Percentiles rank a stretch among this genome's conserved stretches.
Evolutionary conservation across 208 protist genomes (phyloP).

Genomic region (Trypanosomatidae sp.): DNA sequence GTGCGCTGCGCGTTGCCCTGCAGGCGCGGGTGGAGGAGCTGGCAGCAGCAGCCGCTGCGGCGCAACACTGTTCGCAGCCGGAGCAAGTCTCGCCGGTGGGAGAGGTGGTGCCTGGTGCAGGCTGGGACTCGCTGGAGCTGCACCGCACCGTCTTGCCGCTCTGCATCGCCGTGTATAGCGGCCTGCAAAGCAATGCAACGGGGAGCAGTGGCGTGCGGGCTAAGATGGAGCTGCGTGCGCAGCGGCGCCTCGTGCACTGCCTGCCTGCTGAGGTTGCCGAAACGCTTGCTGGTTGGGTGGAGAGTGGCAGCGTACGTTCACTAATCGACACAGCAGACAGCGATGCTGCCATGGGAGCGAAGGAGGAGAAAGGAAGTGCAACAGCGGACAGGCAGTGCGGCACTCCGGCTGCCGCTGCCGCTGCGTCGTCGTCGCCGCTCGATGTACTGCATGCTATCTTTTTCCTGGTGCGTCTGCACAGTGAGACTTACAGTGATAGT

Average conservation of each 20-base stretch:
- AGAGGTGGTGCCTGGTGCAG: slow-evolving; percentile 29
- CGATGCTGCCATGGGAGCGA: too few species aligned
- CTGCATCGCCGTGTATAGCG: slow-evolving; percentile 35
- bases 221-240: slow-evolving; percentile 22
- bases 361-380: too few species aligned
- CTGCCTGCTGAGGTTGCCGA: slow-evolving; percentile 22
- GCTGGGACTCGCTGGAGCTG: slow-evolving; percentile 27
- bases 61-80: background rate
- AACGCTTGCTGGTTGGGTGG: slow-evolving; percentile 16
- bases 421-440: background rate
- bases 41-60: too few species aligned
- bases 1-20: slow-evolving; percentile 25
- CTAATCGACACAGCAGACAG: too few species aligned
- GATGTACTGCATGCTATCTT: slow-evolving; percentile 21
- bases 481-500: slow-evolving; percentile 7
- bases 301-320: too few species aligned
- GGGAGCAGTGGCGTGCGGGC: slow-evolving; percentile 24
- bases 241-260: slow-evolving; percentile 20
- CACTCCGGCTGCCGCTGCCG: background rate
- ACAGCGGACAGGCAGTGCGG: too few species aligned
- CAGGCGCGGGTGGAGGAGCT: slow-evolving; percentile 18
- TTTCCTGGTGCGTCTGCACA: slow-evolving; percentile 26
- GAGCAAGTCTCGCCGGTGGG: slow-evolving; percentile 12
- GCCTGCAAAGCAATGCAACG: slow-evolving; percentile 17
- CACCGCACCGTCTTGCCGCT: slow-evolving; percentile 33